Evolutionary conservation across 257 asterid genomes (phyloP).

Genomic region (Solanum raphanifolium): DNA sequence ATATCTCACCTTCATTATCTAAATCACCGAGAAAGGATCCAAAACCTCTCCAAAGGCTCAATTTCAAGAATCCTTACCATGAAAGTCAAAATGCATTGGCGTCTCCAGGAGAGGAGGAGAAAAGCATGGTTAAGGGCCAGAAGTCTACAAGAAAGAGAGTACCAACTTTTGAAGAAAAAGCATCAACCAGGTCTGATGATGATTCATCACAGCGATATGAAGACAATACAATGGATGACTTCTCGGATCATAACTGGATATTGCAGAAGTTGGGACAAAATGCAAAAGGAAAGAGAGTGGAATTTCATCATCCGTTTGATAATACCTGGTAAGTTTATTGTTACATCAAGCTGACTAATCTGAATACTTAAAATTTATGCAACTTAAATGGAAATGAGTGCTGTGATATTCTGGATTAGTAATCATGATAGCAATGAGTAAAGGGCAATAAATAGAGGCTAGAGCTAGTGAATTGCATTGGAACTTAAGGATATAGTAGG

Average conservation of each 20-base stretch:
- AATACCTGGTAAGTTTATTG: conserved; percentile 58
- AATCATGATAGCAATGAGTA: background rate
- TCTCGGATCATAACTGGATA: conserved; percentile 89
- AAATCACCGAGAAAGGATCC: conserved; percentile 35
- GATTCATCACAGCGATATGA: conserved; percentile 35
- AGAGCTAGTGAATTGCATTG: background rate
- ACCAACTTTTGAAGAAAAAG: conserved; percentile 21
- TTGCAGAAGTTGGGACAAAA: conserved; percentile 91
- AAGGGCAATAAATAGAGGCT: background rate
- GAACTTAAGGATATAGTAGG: background rate
- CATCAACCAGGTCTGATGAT: conserved; percentile 30
- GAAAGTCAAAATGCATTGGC: conserved; percentile 38
- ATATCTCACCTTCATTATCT: conserved; percentile 18
- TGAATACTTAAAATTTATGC: background rate
- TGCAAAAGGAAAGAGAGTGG: conserved; percentile 95
- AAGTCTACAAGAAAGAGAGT: conserved; percentile 82
- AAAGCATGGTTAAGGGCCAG: conserved; percentile 33
- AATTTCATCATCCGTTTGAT: conserved; percentile 72
- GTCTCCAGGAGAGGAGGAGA: conserved; percentile 26
- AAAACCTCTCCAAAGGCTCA: conserved; percentile 61
- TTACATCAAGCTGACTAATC: background rate
- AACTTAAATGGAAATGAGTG: background rate
- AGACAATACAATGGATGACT: conserved; percentile 50
- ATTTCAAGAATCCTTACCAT: conserved; percentile 54
- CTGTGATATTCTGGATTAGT: background rate